Evolutionary conservation across 257 asterid species (phyloP).

Genomic region (Coffea canephora): DNA sequence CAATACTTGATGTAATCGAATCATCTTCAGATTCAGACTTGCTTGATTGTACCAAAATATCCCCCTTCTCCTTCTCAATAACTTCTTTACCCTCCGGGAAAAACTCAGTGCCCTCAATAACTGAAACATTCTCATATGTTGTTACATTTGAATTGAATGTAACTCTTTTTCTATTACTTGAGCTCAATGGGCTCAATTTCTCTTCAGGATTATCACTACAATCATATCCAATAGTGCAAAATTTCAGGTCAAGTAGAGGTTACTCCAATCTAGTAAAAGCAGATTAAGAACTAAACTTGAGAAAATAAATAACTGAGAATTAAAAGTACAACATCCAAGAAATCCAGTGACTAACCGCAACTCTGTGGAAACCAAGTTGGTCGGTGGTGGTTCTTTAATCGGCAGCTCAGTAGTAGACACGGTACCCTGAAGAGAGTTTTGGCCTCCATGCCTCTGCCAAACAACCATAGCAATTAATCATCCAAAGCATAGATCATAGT

Average conservation of each 20-base stretch:
- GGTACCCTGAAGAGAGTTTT: slow-evolving; percentile 29
- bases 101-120: slow-evolving; percentile 57
- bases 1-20: slow-evolving; percentile 60
- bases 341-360: slow-evolving; percentile 44
- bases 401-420: slow-evolving; percentile 40
- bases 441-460: slow-evolving; percentile 55
- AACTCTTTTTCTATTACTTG: slow-evolving; percentile 64
- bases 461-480: slow-evolving; percentile 12
- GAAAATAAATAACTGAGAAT: not conserved
- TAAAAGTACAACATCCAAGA: slow-evolving; percentile 4
- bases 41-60: slow-evolving; percentile 15
- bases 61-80: slow-evolving; percentile 31
- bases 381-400: slow-evolving; percentile 36
- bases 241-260: not conserved
- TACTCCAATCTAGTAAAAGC: not conserved
- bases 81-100: slow-evolving; percentile 35
- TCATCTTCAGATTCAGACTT: slow-evolving; percentile 49
- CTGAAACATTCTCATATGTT: slow-evolving; percentile 59
- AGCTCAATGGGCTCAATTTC: slow-evolving; percentile 40
- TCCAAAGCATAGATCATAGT: not conserved
- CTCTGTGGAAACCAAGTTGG: slow-evolving; percentile 33
- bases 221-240: slow-evolving; percentile 15
- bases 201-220: slow-evolving; percentile 56
- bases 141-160: slow-evolving; percentile 77
- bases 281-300: not conserved